Evolutionary conservation across 1,284 basidiomycete species (phyloP), one percentile per base, ranked within the genome.

Genomic region (Schizophyllum amplum): DNA sequence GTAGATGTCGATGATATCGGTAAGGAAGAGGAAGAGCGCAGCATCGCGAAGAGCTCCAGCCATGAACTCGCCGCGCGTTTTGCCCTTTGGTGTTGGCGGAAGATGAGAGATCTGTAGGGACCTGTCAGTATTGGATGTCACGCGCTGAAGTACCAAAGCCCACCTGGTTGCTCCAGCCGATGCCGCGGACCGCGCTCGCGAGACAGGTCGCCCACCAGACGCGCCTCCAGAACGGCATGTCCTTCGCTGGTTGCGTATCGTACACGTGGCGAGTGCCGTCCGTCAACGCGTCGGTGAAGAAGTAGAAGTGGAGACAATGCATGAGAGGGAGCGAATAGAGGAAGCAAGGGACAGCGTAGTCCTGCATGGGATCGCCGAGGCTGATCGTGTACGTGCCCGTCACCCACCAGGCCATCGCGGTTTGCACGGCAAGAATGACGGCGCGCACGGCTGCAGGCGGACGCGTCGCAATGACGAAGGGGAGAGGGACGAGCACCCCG

Each of bases 101-200:
- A 24, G 24, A 20, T 50, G 13, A 20, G 48, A 9, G 13, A 50
- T 24, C 48, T 42, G 47, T 15, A 17, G 51, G 7, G 33, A 54
- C 56, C 1, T 55, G 27, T 17, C 15, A 47, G 9, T 48, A 48
- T 5, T 54, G 33, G 11, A 33, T 49, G 26, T 51, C 42, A 21
- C 11, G 7, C 3, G 55, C 21, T 27, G 24, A 20, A 4, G 26
- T 27, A 3, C 47, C 17, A 13, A 51, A 52, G 47, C 56, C 52
- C 17, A 55, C 27, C 46, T 59, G 55, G 52, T 59, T 52, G 13
- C 27, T 52, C 55, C 58, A 59, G 21, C 58, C 58, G 4, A 59
- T 52, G 7, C 58, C 58, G 26, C 55, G 58, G 1, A 52, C 51
- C n/a, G 51, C 53, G 51, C 56, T 15, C 25, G 50, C 53, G 11